A percentile compares a stretch with the other conserved stretches of the same genome.
These are phyloP conservation scores for Fusarium newnesense DNA, from an alignment of 2,329 filamentous ascomycete species.

Conservation along the genomic window DNA sequence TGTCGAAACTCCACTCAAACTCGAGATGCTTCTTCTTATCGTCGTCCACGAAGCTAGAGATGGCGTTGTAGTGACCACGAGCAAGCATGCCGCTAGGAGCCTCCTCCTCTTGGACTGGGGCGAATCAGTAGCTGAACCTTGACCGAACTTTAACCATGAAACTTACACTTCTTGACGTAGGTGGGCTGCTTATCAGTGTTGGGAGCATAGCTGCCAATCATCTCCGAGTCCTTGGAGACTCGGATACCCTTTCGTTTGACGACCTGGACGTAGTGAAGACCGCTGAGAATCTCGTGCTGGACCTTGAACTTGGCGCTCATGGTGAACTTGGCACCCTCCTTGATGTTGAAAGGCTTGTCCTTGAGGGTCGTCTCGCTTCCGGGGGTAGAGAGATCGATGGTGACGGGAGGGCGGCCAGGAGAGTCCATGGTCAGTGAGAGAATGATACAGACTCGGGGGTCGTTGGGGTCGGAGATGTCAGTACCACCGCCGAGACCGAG, in stretches of 20 bases:
- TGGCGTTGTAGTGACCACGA: constrained; percentile 88
- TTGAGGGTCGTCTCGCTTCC: constrained; percentile 83
- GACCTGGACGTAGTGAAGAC: constrained; percentile 94
- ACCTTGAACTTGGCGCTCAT: constrained; percentile 97
- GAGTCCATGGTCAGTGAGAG: constrained; percentile 89
- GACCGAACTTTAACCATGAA: not conserved
- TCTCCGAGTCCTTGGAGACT: constrained; percentile 94
- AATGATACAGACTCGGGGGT: constrained; percentile 93
- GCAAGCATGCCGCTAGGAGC: constrained; percentile 91
- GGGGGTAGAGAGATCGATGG: constrained; percentile 83
- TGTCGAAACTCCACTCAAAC: constrained; percentile 97
- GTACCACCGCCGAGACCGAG: constrained; percentile 84
- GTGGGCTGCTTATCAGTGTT: constrained; percentile 87
- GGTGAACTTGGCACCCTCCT: constrained; percentile 92
- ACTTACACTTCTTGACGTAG: constrained; percentile 93
- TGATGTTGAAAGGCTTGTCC: constrained; percentile 95
- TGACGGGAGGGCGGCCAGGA: constrained; percentile 83
- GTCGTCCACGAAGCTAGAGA: constrained; percentile 93
- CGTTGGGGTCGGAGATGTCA: constrained; percentile 78
- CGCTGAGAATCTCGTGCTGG: constrained; percentile 94
- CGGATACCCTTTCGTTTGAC: constrained; percentile 90
- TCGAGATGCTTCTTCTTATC: constrained; percentile 89
- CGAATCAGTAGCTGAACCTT: not conserved
- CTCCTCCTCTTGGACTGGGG: constrained; percentile 85
- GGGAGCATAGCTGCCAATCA: constrained; percentile 96